These are phyloP conservation scores for Schrenkiella parvula DNA, from an alignment of 345 rosid species.

Conservation along the genomic window DNA sequence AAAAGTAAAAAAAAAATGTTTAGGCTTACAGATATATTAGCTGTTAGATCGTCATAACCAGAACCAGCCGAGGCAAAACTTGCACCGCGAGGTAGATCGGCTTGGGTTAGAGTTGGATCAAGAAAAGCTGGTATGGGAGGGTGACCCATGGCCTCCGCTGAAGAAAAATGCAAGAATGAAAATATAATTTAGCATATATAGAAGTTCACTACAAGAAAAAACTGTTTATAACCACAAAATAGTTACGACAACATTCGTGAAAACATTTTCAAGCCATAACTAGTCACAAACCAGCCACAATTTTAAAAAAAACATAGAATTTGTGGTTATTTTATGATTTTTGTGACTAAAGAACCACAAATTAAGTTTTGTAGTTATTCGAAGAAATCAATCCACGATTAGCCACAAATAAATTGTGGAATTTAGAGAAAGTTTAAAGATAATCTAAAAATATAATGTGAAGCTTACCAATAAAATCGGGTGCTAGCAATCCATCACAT, in stretches of 20 bases:
- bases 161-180: background rate
- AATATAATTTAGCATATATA: too few species aligned
- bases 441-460: background rate
- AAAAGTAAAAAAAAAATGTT: background rate
- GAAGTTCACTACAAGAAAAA: too few species aligned
- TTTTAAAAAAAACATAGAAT: too few species aligned
- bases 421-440: background rate
- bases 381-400: too few species aligned
- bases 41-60: slow-evolving; percentile 84
- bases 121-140: slow-evolving; percentile 66
- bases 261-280: too few species aligned
- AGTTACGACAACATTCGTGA: too few species aligned
- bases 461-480: slow-evolving; percentile 59
- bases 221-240: too few species aligned
- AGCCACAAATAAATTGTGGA: too few species aligned
- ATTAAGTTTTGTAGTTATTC: too few species aligned
- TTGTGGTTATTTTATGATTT: too few species aligned
- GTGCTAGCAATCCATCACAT: slow-evolving; percentile 63
- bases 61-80: slow-evolving; percentile 96
- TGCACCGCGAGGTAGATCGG: slow-evolving; percentile 58
- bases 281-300: too few species aligned
- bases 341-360: too few species aligned
- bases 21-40: slow-evolving; percentile 65
- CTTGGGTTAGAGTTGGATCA: slow-evolving; percentile 45
- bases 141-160: slow-evolving; percentile 70